Evolutionary conservation across 2,329 filamentous ascomycete genomes (phyloP).

Genomic region (Paecilomyces variotii): DNA sequence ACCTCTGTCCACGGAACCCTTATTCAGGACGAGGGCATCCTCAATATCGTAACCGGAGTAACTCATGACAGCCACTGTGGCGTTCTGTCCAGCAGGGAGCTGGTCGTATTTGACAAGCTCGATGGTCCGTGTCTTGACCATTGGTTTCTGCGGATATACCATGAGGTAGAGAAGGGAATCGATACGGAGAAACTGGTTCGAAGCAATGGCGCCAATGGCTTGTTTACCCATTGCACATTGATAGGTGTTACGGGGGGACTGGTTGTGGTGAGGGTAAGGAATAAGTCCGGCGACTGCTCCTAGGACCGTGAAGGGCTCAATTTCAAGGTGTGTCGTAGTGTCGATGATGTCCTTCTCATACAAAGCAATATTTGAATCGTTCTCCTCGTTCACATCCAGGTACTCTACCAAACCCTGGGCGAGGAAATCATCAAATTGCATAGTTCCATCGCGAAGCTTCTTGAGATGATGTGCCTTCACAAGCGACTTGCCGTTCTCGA

Average conservation of each 20-base stretch:
- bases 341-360: constrained; percentile 77
- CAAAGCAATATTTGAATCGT: constrained; percentile 86
- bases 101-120: constrained; percentile 97
- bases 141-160: constrained; percentile 94
- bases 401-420: constrained; percentile 89
- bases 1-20: constrained; percentile 86
- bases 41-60: constrained; percentile 99
- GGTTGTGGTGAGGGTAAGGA: constrained; percentile 97
- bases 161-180: constrained; percentile 94
- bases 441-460: constrained; percentile 71
- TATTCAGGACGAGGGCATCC: constrained; percentile 93
- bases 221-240: constrained; percentile 99
- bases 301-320: constrained; percentile 94
- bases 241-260: constrained; percentile 96
- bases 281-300: constrained; percentile 94
- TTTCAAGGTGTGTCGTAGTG: constrained; percentile 88
- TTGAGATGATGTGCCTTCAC: constrained; percentile 72
- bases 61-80: constrained; percentile 97
- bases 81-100: constrained; percentile 91
- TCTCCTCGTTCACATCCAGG: constrained; percentile 96
- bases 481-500: constrained; percentile 77
- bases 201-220: constrained; percentile 95
- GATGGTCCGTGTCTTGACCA: constrained; percentile 96
- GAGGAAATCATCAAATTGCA: constrained; percentile 90
- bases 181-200: constrained; percentile 95